These are phyloP conservation scores for Colletotrichum musicola DNA, from an alignment of 2,329 filamentous ascomycete genomes.

Conservation along the genomic window DNA sequence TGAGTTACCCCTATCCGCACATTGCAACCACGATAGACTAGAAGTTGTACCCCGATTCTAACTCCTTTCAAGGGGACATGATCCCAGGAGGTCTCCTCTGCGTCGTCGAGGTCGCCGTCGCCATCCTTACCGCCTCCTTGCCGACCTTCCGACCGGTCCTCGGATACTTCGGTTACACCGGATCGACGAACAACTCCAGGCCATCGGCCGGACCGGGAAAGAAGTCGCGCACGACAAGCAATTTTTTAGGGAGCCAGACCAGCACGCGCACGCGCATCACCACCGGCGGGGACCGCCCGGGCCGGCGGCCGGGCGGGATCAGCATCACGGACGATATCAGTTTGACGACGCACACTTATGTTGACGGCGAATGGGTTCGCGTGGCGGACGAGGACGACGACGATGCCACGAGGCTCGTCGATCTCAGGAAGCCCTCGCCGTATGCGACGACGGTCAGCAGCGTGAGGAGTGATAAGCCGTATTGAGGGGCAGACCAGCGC, in stretches of 20 bases:
- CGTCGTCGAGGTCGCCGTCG: conserved; percentile 19
- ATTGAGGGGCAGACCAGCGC: not conserved
- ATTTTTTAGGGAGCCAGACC: conserved; percentile 10
- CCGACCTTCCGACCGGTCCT: conserved; percentile 18
- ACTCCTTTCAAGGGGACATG: conserved; percentile 15
- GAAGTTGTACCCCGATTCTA: not conserved
- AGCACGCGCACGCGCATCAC: conserved; percentile 26
- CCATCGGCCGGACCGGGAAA: not conserved
- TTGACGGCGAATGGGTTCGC: conserved; percentile 20
- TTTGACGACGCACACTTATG: conserved; percentile 22
- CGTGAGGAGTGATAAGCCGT: not conserved
- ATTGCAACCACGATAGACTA: too few species aligned
- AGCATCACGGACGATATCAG: conserved; percentile 23
- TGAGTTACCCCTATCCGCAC: not conserved
- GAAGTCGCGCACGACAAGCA: not conserved
- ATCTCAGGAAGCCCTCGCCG: not conserved
- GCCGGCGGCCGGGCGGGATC: conserved; percentile 7
- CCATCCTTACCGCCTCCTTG: conserved; percentile 18
- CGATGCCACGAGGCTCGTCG: conserved; percentile 8
- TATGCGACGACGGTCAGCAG: conserved; percentile 15
- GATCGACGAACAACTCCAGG: not conserved
- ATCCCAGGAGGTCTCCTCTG: conserved; percentile 24
- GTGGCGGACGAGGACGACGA: conserved; percentile 24
- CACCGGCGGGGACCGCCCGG: conserved; percentile 9
- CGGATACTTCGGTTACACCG: conserved; percentile 3